Evolutionary conservation across 306 rosid genomes (phyloP).

Genomic region (Trichosanthes cucumerina): DNA sequence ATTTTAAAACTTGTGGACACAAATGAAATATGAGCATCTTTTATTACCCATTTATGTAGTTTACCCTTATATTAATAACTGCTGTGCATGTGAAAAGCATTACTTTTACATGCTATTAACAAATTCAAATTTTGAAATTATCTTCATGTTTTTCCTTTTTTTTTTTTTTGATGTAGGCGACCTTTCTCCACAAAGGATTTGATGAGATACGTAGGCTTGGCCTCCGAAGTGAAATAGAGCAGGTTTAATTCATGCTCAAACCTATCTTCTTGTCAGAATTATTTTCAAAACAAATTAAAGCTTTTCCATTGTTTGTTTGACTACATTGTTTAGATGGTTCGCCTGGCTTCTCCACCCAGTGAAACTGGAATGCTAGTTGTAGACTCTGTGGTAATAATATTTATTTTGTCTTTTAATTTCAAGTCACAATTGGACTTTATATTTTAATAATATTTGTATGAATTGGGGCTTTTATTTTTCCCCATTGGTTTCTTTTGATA

Average conservation of each 20-base stretch:
- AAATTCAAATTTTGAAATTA: background rate
- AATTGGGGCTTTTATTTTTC: background rate
- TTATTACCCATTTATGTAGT: too few species aligned
- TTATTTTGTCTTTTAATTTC: background rate
- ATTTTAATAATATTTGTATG: background rate
- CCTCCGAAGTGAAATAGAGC: slow-evolving; percentile 79
- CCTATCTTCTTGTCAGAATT: background rate
- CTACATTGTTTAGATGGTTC: slow-evolving; percentile 41
- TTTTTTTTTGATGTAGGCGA: slow-evolving; percentile 33
- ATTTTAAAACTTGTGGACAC: too few species aligned
- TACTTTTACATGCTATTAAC: background rate
- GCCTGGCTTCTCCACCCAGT: slow-evolving; percentile 59
- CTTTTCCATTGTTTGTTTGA: slow-evolving; percentile 23
- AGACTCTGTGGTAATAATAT: slow-evolving; percentile 70
- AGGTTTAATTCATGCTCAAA: slow-evolving; percentile 34
- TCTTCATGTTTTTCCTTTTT: background rate
- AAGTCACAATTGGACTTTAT: background rate
- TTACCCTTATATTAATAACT: background rate
- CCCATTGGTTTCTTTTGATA: background rate
- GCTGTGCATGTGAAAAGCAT: background rate
- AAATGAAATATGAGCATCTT: too few species aligned
- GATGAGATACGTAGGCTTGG: slow-evolving; percentile 96
- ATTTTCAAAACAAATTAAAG: background rate
- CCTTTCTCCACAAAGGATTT: slow-evolving; percentile 95
- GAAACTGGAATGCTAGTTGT: slow-evolving; percentile 99